Evolutionary conservation across 164 flowering plant genomes (phyloP).

Genomic region (Vitis vinifera): ASM3070453v1 NC_081815.1:4351501-4352000

Average conservation of each 20-base stretch:
- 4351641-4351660: too few species aligned
- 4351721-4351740: conserved; percentile 12
- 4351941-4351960: not conserved
- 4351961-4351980: not conserved
- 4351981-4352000: not conserved
- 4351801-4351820: too few species aligned
- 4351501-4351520: too few species aligned
- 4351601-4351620: too few species aligned
- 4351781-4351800: not conserved
- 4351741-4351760: conserved; percentile 22
- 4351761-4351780: conserved; percentile 21
- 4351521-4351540: too few species aligned
- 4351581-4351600: too few species aligned
- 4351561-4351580: too few species aligned
- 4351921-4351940: not conserved
- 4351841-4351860: not conserved
- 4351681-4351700: conserved; percentile 29
- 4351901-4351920: not conserved
- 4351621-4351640: too few species aligned
- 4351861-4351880: not conserved
- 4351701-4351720: not conserved
- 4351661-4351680: not conserved
- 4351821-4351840: not conserved
- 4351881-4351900: conserved; percentile 2
- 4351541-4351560: too few species aligned